Conservation (phyloP, 2,329 filamentous ascomycete genomes). For the Celoporthe dispersa region DNA sequence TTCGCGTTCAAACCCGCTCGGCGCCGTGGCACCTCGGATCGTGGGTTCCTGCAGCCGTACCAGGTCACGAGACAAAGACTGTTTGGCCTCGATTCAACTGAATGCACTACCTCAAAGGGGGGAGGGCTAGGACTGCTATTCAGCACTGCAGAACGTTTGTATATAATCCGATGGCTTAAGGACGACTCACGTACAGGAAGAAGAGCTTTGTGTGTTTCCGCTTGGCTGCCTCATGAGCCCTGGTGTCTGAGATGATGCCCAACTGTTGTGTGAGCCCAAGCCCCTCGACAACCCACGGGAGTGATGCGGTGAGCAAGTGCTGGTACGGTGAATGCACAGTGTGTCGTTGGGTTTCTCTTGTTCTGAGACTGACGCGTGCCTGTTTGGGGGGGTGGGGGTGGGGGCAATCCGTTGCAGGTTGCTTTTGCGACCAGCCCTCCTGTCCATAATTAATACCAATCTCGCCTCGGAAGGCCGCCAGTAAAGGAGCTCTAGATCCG, state of each 20-base stretch:
- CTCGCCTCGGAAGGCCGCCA: background rate
- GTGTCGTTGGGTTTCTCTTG: background rate
- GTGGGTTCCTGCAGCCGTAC: slow-evolving; percentile 10
- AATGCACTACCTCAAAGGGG: background rate
- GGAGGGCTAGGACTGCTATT: background rate
- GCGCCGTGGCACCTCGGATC: background rate
- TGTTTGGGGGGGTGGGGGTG: too few relatives aligned
- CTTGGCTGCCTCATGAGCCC: too few relatives aligned
- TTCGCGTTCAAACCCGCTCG: background rate
- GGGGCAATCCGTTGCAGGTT: background rate
- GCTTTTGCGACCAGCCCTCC: background rate
- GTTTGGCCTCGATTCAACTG: background rate
- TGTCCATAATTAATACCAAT: background rate
- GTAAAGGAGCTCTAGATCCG: background rate
- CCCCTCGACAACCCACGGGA: too few relatives aligned
- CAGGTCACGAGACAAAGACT: background rate
- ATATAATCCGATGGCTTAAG: background rate
- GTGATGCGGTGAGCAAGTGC: too few relatives aligned
- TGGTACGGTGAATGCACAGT: background rate
- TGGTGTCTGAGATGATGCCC: too few relatives aligned
- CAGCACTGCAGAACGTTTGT: background rate
- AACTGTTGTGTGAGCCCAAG: too few relatives aligned
- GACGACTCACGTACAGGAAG: too few relatives aligned
- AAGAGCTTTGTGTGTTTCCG: too few relatives aligned
- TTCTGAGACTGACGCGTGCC: background rate